phyloP scores from a whole-genome alignment of 1,284 basidiomycete genomes.

The Schizophyllum commune region DNA sequence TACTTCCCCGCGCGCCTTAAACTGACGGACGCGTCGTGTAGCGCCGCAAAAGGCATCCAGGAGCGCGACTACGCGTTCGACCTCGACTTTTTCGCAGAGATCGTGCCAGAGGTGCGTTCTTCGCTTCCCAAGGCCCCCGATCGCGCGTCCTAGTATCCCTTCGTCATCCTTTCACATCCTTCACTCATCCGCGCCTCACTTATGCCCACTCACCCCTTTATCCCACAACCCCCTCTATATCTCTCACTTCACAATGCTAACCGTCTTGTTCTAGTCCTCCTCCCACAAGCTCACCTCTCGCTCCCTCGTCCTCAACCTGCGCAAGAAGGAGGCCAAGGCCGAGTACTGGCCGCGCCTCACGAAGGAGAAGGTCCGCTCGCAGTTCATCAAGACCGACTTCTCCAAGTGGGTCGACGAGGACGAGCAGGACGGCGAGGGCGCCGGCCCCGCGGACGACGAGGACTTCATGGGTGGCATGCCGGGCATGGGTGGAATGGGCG shows the following conservation, averaged over 20 bases:
- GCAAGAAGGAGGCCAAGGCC: slow-evolving; percentile 68
- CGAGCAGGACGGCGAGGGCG: slow-evolving; percentile 66
- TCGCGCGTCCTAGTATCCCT: not conserved
- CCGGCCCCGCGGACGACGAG: slow-evolving; percentile 28
- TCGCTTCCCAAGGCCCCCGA: not conserved
- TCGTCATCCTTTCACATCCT: not conserved
- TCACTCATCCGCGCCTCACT: not conserved
- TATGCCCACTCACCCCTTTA: not conserved
- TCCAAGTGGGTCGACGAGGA: slow-evolving; percentile 93
- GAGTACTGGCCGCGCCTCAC: slow-evolving; percentile 90
- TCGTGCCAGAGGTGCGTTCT: slow-evolving; percentile 62
- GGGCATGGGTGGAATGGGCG: slow-evolving; percentile 38
- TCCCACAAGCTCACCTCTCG: slow-evolving; percentile 58
- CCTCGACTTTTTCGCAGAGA: slow-evolving; percentile 66
- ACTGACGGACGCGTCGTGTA: slow-evolving; percentile 15
- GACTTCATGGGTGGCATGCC: slow-evolving; percentile 34
- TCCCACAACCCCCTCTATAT: slow-evolving; percentile 9
- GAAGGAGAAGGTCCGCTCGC: slow-evolving; percentile 74
- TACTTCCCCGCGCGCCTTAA: slow-evolving; percentile 4
- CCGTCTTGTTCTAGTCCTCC: slow-evolving; percentile 44
- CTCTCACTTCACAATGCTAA: not conserved
- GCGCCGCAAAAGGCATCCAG: slow-evolving; percentile 42
- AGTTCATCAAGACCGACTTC: slow-evolving; percentile 88
- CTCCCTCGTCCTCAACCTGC: slow-evolving; percentile 57
- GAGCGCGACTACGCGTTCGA: slow-evolving; percentile 66